phyloP scores from a whole-genome alignment of 371 early-diverging fungal genomes.

The Choanephora cucurbitarum region DNA sequence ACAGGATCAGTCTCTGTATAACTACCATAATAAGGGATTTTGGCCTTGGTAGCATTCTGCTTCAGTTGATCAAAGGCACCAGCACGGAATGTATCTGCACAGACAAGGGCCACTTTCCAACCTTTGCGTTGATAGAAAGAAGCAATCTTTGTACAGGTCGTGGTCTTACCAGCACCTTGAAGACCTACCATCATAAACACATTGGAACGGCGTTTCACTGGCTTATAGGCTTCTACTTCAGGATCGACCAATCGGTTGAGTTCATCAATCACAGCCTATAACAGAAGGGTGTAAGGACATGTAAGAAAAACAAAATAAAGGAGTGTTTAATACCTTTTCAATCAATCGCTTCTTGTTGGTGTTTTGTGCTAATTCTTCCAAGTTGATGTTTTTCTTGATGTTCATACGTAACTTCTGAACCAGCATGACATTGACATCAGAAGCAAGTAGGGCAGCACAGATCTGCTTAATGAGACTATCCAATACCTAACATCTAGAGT shows the following conservation, averaged over 20 bases:
- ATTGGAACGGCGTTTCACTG: conserved; percentile 84
- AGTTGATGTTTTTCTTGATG: conserved; percentile 81
- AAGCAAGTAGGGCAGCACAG: conserved; percentile 85
- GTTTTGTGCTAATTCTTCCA: conserved; percentile 79
- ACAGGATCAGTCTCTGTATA: conserved; percentile 97
- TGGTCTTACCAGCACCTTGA: conserved; percentile 99
- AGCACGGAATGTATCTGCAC: conserved; percentile 99
- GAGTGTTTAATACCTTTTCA: conserved; percentile 83
- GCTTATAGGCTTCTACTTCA: conserved; percentile 85
- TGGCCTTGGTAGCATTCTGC: conserved; percentile 98
- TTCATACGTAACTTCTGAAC: conserved; percentile 88
- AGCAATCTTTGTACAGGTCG: conserved; percentile 98
- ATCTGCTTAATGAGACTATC: conserved; percentile 89
- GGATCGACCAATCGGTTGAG: conserved; percentile 95
- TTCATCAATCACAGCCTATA: conserved; percentile 92
- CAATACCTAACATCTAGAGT: conserved; percentile 62
- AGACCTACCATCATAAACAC: conserved; percentile 99
- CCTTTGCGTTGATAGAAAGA: conserved; percentile 97
- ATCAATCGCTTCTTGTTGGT: conserved; percentile 87
- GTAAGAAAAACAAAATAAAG: too few relatives aligned
- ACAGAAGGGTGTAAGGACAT: too few relatives aligned
- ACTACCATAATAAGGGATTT: conserved; percentile 96
- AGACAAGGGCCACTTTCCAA: conserved; percentile 96
- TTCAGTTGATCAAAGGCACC: conserved; percentile 99
- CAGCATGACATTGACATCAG: conserved; percentile 95